Conservation (phyloP, 768 basidiomycete species). For the Brasilioporus rufonigricans region DNA sequence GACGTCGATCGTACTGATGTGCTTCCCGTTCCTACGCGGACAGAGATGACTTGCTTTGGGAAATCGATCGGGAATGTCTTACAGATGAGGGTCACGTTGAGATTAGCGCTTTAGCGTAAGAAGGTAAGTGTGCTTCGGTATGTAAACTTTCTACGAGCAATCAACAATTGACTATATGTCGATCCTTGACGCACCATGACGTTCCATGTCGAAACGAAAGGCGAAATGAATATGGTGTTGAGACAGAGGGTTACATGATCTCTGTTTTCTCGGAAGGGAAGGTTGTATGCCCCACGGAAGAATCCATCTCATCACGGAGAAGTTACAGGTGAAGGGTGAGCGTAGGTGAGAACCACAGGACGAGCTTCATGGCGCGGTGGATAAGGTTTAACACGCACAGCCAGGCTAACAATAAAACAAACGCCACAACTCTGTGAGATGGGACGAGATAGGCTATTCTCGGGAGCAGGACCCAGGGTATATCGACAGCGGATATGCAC, state of each 20-base stretch:
- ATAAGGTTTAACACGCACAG: constrained; percentile 24
- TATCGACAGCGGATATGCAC: constrained; percentile 1
- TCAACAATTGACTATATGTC: constrained; percentile 10
- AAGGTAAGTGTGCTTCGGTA: not conserved
- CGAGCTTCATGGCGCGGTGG: not conserved
- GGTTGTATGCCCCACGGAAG: not conserved
- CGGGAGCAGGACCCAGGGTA: constrained; percentile 13
- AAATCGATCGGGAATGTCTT: constrained; percentile 12
- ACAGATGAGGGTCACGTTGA: constrained; percentile 7
- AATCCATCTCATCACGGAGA: not conserved
- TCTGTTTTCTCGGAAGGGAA: not conserved
- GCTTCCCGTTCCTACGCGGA: constrained; percentile 14
- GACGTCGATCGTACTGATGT: constrained; percentile 25
- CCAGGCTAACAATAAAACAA: constrained; percentile 19
- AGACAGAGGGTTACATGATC: not conserved
- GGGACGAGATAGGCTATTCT: constrained; percentile 8
- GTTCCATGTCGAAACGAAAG: constrained; percentile 1
- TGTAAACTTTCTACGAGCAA: constrained; percentile 4
- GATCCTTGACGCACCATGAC: constrained; percentile 12
- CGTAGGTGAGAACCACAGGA: not conserved
- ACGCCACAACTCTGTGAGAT: constrained; percentile 11
- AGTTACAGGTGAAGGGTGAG: not conserved
- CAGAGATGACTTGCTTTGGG: constrained; percentile 21
- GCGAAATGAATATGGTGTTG: constrained; percentile 8
- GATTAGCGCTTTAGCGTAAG: constrained; percentile 11